Evolutionary conservation across 257 asterid species (phyloP).

Genomic region (Misopates orontium): DNA sequence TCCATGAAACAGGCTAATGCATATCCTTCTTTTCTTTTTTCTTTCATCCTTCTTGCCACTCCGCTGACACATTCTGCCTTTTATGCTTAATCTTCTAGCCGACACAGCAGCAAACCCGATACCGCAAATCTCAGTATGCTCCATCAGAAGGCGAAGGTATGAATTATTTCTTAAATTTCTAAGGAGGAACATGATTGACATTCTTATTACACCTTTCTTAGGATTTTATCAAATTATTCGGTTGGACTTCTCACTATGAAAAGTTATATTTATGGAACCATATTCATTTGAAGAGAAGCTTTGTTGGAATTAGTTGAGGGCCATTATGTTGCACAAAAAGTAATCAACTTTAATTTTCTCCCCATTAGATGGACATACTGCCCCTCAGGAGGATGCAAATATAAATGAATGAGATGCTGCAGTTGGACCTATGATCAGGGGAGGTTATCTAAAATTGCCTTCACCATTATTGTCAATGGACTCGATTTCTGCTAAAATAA

Average conservation of each 20-base stretch:
- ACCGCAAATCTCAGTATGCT: conserved; percentile 87
- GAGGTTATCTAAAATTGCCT: conserved; percentile 29
- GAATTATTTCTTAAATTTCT: conserved; percentile 13
- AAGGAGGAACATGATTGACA: background rate
- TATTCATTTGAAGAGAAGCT: background rate
- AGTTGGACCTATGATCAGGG: conserved; percentile 26
- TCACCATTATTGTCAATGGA: conserved; percentile 29
- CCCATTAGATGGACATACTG: conserved; percentile 57
- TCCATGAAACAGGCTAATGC: background rate
- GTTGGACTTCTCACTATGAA: background rate
- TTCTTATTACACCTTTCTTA: too few relatives aligned
- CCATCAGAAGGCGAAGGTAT: conserved; percentile 95
- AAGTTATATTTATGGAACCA: too few relatives aligned
- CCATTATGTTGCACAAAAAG: background rate
- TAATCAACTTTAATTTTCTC: conserved; percentile 5
- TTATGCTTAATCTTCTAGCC: conserved; percentile 55
- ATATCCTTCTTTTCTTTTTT: background rate
- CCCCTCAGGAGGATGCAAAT: conserved; percentile 52
- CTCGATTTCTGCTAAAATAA: too few relatives aligned
- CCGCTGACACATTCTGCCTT: conserved; percentile 25
- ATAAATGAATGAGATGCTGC: conserved; percentile 52
- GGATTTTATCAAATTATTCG: background rate
- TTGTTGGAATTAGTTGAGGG: background rate
- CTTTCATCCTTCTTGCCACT: conserved; percentile 9
- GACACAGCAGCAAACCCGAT: conserved; percentile 92